Evolutionary conservation across 163 green algal species (phyloP).

Genomic region (Trebouxia gelatinosa): DNA sequence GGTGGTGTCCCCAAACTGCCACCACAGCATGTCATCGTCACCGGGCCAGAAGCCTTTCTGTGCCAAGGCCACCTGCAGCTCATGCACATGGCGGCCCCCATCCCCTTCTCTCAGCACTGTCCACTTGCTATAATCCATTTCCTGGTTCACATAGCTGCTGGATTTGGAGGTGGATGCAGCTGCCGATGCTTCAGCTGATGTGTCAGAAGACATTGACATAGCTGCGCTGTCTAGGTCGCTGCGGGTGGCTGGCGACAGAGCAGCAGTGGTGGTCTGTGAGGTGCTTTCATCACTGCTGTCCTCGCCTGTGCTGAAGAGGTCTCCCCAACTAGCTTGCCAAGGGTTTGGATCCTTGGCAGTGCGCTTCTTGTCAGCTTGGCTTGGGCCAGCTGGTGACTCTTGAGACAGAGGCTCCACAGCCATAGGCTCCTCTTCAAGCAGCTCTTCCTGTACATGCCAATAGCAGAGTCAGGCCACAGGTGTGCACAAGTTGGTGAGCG

Average conservation of each 20-base stretch:
- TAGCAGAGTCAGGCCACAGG: neutral
- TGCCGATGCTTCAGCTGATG: too few species aligned
- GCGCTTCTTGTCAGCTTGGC: neutral
- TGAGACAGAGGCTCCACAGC: neutral
- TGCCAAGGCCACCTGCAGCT: constrained; percentile 67
- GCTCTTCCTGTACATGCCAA: neutral
- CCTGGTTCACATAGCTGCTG: neutral
- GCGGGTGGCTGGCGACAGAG: neutral
- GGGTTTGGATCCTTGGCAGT: neutral
- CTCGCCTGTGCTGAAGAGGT: neutral
- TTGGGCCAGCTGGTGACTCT: neutral
- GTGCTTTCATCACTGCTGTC: neutral
- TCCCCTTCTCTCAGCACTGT: constrained; percentile 76
- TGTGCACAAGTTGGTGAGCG: too few species aligned
- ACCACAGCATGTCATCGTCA: constrained; percentile 83
- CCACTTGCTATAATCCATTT: constrained; percentile 47
- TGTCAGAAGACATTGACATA: too few species aligned
- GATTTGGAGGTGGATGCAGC: neutral
- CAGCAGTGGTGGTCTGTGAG: neutral
- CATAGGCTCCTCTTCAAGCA: neutral
- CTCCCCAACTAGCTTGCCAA: constrained; percentile 26
- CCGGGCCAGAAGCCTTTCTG: constrained; percentile 49
- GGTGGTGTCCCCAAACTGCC: constrained; percentile 77
- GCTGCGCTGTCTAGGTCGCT: neutral
- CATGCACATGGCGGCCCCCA: constrained; percentile 73